These are phyloP conservation scores for Leucosporidium creatinivorum DNA, from an alignment of 768 basidiomycete species.

Conservation along the genomic window DNA sequence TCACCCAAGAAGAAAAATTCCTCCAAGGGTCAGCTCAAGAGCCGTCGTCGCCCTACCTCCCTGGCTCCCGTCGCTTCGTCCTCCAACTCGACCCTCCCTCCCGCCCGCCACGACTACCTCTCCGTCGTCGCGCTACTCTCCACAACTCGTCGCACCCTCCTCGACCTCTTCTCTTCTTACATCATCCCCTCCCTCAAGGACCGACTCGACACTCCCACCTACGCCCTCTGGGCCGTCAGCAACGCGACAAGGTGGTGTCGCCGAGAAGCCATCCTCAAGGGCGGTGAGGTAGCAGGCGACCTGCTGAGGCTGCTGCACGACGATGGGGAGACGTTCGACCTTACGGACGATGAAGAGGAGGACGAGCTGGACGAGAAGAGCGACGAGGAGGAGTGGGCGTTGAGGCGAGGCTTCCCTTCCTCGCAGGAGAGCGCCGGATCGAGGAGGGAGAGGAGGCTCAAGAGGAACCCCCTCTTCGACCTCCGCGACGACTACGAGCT, in stretches of 20 bases:
- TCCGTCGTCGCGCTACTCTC: conserved; percentile 4
- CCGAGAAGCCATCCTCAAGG: not conserved
- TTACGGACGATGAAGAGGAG: not conserved
- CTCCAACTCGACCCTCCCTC: not conserved
- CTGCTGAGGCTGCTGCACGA: conserved; percentile 25
- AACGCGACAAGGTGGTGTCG: conserved; percentile 14
- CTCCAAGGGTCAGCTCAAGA: conserved; percentile 1
- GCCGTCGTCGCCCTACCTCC: not conserved
- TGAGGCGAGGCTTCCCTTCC: not conserved
- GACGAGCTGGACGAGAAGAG: not conserved
- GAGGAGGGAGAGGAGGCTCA: conserved; percentile 6
- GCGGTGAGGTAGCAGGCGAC: not conserved
- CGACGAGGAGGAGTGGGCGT: not conserved
- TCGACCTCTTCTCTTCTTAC: conserved; percentile 9
- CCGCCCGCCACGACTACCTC: conserved; percentile 16
- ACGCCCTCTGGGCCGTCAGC: conserved; percentile 7
- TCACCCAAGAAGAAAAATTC: not conserved
- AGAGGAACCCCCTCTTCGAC: not conserved
- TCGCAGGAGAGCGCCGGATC: no score
- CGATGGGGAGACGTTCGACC: conserved; percentile 8
- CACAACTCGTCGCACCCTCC: conserved; percentile 5
- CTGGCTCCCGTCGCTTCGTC: not conserved
- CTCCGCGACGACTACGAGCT: conserved; percentile 23
- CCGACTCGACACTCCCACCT: not conserved
- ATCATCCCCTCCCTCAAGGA: conserved; percentile 11